Percentiles rank a stretch among this genome's conserved stretches.
Conservation (phyloP, 23 red algal genomes). For the Gracilaria domingensis region DNA sequence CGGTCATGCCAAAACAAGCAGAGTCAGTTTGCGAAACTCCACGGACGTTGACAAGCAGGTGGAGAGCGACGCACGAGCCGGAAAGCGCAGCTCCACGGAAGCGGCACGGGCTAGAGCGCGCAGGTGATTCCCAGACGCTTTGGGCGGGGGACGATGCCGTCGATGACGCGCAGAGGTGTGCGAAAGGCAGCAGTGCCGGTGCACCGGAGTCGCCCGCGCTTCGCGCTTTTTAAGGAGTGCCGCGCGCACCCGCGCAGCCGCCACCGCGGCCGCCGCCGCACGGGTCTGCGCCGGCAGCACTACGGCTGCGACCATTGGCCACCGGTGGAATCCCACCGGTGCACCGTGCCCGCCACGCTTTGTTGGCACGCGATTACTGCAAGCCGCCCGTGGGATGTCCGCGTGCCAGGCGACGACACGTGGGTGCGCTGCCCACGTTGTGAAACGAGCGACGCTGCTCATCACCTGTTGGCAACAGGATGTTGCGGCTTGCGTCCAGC, state of each 20-base stretch:
- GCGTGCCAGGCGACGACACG: neutral
- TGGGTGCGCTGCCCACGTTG: neutral
- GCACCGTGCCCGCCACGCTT: neutral
- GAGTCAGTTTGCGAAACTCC: neutral
- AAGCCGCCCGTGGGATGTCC: too few relatives aligned
- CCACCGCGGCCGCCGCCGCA: neutral
- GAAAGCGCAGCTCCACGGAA: neutral
- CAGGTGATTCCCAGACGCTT: neutral
- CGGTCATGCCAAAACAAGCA: neutral
- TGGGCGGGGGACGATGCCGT: neutral
- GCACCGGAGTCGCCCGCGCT: neutral
- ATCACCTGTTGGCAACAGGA: too few relatives aligned
- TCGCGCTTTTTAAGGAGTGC: neutral
- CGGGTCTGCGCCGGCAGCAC: neutral
- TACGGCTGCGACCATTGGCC: neutral
- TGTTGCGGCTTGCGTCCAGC: too few relatives aligned
- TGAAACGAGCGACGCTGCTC: too few relatives aligned
- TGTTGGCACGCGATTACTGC: neutral
- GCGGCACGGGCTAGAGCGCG: neutral
- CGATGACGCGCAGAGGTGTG: neutral
- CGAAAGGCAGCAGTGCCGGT: constrained; percentile 2
- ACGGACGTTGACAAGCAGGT: neutral
- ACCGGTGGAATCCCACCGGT: neutral
- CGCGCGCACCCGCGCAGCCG: neutral
- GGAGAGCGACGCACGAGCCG: neutral